Evolutionary conservation across 1,284 basidiomycete genomes (phyloP).

Genomic region (Trametes hirsuta): DNA sequence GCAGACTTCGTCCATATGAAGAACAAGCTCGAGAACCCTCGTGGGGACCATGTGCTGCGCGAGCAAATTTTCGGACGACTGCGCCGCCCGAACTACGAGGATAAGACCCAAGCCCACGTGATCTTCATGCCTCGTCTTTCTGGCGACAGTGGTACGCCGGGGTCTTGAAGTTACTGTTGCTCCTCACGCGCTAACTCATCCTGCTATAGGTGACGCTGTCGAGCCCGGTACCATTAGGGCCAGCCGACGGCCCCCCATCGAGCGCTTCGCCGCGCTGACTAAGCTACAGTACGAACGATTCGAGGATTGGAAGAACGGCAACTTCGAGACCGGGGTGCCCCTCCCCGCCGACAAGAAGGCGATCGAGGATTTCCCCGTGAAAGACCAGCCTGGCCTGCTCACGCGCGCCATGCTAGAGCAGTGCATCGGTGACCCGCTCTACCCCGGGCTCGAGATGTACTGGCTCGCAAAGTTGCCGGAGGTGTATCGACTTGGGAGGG

Average conservation of each 20-base stretch:
- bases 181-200: background rate
- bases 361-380: constrained; percentile 22
- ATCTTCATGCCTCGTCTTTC: constrained; percentile 38
- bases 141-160: constrained; percentile 27
- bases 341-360: background rate
- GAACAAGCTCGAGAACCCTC: background rate
- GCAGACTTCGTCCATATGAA: constrained; percentile 21
- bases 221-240: background rate
- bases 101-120: constrained; percentile 17
- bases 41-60: constrained; percentile 4
- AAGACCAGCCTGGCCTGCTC: constrained; percentile 30
- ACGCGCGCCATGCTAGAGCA: constrained; percentile 35
- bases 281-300: constrained; percentile 37
- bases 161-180: background rate
- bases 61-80: constrained; percentile 24
- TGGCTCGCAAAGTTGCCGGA: constrained; percentile 13
- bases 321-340: constrained; percentile 21
- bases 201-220: background rate
- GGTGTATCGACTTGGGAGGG: background rate
- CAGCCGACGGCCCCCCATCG: constrained; percentile 4
- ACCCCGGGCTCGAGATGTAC: constrained; percentile 33
- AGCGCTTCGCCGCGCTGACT: constrained; percentile 32
- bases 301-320: constrained; percentile 33
- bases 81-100: constrained; percentile 20
- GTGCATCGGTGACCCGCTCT: constrained; percentile 39